phyloP scores from a whole-genome alignment of 2,329 filamentous ascomycete genomes.

The Dactylonectria macrodidyma region DNA sequence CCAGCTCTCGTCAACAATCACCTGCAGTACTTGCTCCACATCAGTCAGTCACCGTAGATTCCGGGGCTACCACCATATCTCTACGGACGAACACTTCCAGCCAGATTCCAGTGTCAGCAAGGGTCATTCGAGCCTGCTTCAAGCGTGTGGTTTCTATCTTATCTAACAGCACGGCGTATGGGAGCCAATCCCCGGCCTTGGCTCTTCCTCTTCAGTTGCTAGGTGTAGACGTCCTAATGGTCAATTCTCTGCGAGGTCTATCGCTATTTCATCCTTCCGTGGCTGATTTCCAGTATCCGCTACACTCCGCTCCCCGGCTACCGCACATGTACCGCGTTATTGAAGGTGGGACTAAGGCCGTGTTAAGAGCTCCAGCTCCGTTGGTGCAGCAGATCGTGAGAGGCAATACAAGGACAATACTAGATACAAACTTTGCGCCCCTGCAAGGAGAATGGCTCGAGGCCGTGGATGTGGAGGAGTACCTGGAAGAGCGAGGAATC shows the following conservation, averaged over 20 bases:
- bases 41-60: neutral
- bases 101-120: neutral
- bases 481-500: conserved; percentile 26
- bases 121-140: neutral
- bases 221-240: neutral
- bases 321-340: conserved; percentile 19
- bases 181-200: neutral
- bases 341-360: neutral
- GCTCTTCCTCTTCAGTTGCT: neutral
- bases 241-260: neutral
- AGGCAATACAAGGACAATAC: conserved; percentile 17
- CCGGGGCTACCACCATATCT: neutral
- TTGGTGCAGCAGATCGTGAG: neutral
- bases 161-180: neutral
- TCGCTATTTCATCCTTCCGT: neutral
- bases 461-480: conserved; percentile 26
- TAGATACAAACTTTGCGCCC: neutral
- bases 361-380: neutral
- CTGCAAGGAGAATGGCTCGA: conserved; percentile 31
- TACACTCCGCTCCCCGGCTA: neutral
- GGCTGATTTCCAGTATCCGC: neutral
- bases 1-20: neutral
- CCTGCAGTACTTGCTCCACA: neutral
- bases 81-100: neutral
- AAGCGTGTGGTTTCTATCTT: neutral